Base-by-base conservation (phyloP, 371 early-diverging fungal species). In the Nosema muscidifuracis region DNA sequence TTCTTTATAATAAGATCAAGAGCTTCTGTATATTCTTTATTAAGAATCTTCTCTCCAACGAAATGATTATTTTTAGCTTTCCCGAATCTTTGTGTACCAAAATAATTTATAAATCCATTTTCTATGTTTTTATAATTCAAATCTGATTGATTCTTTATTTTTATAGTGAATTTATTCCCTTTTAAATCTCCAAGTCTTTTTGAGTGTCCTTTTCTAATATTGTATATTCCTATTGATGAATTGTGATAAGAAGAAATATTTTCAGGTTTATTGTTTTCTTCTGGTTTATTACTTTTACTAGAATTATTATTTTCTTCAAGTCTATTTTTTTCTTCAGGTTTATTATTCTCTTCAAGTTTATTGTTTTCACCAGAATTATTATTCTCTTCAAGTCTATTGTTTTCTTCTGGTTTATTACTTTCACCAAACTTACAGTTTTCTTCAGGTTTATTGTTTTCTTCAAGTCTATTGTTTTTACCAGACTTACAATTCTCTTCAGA, bases 71-170 rank as follows among this genome's bases (percentile, higher is more conserved):
- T 85, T 34, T 91, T 85, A 2, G 86, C 80, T 6, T 91, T 91
- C 22, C 99, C 99, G 81, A 98, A 98, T 38, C 99, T 86, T 81
- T 98, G 99, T 89, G 91, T 90, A 20, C 94, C 99, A 83, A 87
- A 98, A 84, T 96, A 98, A 81, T 98, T 98, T 76, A 95, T 85
- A 78, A 94, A 96, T 0, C 65, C 53, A 12, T 34, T 63, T 55
- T 58, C 50, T 13, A 40, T 31, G 9, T 50, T 62, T 18, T 42
- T 26, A 34, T 57, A 30, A 4, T 26, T 24, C n/a, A 42, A 40
- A 22, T 38, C 44, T n/a, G 9, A 22, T 13, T 33, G n/a, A 7
- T 61, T 47, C 20, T 28, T 65, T 43, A 84, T 81, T 43, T 26
- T 67, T 62, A 79, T 76, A 1, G 34, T 71, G 65, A 79, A 79